These are phyloP conservation scores for Ricinus communis DNA, from an alignment of 345 rosid genomes.

Conservation along the genomic window DNA sequence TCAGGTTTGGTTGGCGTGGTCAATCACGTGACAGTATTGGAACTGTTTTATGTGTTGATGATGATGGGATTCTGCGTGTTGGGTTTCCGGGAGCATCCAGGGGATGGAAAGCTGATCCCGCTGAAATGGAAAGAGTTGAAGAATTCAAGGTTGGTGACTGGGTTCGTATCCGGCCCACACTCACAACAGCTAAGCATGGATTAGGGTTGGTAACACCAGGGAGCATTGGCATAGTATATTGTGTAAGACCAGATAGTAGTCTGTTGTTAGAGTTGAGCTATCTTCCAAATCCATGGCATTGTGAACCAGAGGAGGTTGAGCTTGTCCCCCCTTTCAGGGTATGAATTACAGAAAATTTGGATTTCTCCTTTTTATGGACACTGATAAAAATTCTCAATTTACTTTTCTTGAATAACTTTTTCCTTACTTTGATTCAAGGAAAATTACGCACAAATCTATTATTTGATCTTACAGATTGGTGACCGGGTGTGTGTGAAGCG, in stretches of 20 bases:
- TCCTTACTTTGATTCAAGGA: background rate
- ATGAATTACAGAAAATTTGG: constrained; percentile 15
- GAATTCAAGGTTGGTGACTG: constrained; percentile 99
- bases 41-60: constrained; percentile 95
- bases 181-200: constrained; percentile 90
- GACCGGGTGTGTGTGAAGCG: constrained; percentile 92
- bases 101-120: constrained; percentile 99
- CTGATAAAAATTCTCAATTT: background rate
- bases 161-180: constrained; percentile 95
- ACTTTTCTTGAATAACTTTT: background rate
- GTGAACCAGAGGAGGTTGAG: constrained; percentile 99
- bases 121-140: constrained; percentile 99
- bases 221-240: constrained; percentile 91
- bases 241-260: constrained; percentile 94
- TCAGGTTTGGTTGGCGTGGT: constrained; percentile 94
- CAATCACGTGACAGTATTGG: constrained; percentile 91
- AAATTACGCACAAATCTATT: background rate
- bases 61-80: constrained; percentile 97
- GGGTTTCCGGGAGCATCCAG: constrained; percentile 99
- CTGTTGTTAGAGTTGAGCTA: constrained; percentile 84
- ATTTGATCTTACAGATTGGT: constrained; percentile 63
- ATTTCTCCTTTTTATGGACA: background rate
- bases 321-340: constrained; percentile 87
- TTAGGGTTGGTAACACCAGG: constrained; percentile 93
- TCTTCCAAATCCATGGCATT: constrained; percentile 87